Evolutionary conservation across 805 yeast species (phyloP).

Genomic region (Lipomyces sp.): DNA sequence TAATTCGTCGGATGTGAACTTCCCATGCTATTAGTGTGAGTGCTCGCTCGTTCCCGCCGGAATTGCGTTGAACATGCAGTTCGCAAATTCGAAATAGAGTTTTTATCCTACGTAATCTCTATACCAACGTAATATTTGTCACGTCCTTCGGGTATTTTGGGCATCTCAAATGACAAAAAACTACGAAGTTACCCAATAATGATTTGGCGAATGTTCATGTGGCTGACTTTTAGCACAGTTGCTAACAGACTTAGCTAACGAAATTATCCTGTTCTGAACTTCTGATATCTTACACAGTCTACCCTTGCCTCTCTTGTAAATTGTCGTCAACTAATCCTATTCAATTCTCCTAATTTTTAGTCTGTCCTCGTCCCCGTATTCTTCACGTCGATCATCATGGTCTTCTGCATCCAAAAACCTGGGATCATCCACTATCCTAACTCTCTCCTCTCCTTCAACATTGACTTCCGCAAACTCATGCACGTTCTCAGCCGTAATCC

Average conservation of each 20-base stretch:
- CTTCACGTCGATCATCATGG: conserved; percentile 10
- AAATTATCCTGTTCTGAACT: not conserved
- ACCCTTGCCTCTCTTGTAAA: not conserved
- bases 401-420: conserved; percentile 21
- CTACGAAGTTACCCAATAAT: not conserved
- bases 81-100: no score
- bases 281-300: not conserved
- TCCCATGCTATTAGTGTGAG: no score
- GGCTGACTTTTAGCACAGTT: not conserved
- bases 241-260: not conserved
- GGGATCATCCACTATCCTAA: not conserved
- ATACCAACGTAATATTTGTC: not conserved
- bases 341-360: conserved; percentile 17
- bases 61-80: no score
- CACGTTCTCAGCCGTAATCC: conserved; percentile 37
- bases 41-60: no score
- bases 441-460: conserved; percentile 26
- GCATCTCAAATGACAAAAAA: no score
- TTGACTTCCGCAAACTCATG: conserved; percentile 26
- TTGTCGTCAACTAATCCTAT: not conserved
- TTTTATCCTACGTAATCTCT: not conserved
- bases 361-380: conserved; percentile 2
- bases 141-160: not conserved
- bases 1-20: conserved; percentile 8
- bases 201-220: no score